A percentile compares a stretch with the other conserved stretches of the same genome.
These are phyloP conservation scores for Chalara sp. DNA, from an alignment of 2,329 filamentous ascomycete species.

Conservation along the genomic window DNA sequence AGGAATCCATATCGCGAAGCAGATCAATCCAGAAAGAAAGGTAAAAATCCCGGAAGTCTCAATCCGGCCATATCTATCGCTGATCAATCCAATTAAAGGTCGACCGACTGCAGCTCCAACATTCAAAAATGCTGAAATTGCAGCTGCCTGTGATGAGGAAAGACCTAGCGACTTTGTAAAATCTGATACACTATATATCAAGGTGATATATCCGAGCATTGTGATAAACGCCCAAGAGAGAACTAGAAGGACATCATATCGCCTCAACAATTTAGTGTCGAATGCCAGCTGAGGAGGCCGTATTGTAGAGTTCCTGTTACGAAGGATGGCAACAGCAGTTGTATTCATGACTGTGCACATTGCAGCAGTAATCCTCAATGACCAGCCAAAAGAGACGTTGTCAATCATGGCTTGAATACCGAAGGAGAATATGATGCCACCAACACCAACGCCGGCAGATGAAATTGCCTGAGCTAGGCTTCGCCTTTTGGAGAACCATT, in stretches of 20 bases:
- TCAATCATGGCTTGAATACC: conserved; percentile 44
- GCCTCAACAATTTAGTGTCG: conserved; percentile 25
- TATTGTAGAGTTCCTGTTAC: conserved; percentile 9
- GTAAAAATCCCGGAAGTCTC: conserved; percentile 34
- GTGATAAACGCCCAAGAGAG: conserved; percentile 36
- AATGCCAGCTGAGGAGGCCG: conserved; percentile 7
- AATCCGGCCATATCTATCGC: conserved; percentile 37
- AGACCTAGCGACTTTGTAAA: conserved; percentile 38
- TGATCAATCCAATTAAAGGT: conserved; percentile 37
- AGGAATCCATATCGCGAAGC: conserved; percentile 40
- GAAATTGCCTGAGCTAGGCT: conserved; percentile 49
- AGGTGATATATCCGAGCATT: conserved; percentile 39
- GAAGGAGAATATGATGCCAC: conserved; percentile 45
- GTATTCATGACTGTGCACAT: conserved; percentile 12
- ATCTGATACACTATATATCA: conserved; percentile 40
- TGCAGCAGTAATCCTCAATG: conserved; percentile 37
- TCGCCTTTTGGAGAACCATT: conserved; percentile 50
- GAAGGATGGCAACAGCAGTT: conserved; percentile 7
- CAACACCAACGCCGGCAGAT: conserved; percentile 46
- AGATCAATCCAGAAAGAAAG: conserved; percentile 30
- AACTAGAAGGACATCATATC: conserved; percentile 30
- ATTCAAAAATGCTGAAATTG: conserved; percentile 37
- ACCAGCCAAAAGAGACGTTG: conserved; percentile 43
- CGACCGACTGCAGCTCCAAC: conserved; percentile 40
- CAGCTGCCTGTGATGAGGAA: conserved; percentile 30